phyloP scores from a whole-genome alignment of 352 stramenopile genomes.

The Pythium graminicola region DNA sequence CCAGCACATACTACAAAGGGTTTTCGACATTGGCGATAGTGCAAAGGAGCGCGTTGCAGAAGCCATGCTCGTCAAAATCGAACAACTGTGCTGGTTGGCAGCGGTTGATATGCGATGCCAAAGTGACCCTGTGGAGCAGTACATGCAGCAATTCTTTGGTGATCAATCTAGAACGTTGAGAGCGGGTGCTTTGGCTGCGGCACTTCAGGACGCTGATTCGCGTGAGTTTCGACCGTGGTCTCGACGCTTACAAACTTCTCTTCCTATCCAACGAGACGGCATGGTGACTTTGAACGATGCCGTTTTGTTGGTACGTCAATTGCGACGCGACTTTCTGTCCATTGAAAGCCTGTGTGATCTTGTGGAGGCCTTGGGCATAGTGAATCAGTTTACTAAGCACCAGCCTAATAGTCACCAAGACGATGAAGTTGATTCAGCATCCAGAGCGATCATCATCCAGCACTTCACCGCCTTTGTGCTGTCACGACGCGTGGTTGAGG shows the following conservation, averaged over 20 bases:
- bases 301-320: slow-evolving; percentile 5
- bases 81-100: slow-evolving; percentile 6
- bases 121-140: slow-evolving; percentile 7
- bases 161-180: background rate
- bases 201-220: background rate
- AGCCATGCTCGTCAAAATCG: background rate
- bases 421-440: background rate
- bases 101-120: background rate
- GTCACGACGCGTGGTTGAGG: background rate
- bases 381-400: background rate
- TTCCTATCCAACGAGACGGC: background rate
- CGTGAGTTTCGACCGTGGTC: slow-evolving; percentile 7
- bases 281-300: background rate
- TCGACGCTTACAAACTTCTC: background rate
- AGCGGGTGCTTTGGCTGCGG: background rate
- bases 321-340: slow-evolving; percentile 10
- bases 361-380: background rate
- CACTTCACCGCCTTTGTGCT: slow-evolving; percentile 20
- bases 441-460: slow-evolving; percentile 1
- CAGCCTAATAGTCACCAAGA: background rate
- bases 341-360: slow-evolving; percentile 4
- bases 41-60: slow-evolving; percentile 7
- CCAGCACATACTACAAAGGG: background rate
- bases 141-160: background rate
- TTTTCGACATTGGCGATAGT: background rate